A percentile compares a stretch with the other conserved stretches of the same genome.
Conservation (phyloP, 345 rosid species). For the Eucalyptus pauciflora region DNA sequence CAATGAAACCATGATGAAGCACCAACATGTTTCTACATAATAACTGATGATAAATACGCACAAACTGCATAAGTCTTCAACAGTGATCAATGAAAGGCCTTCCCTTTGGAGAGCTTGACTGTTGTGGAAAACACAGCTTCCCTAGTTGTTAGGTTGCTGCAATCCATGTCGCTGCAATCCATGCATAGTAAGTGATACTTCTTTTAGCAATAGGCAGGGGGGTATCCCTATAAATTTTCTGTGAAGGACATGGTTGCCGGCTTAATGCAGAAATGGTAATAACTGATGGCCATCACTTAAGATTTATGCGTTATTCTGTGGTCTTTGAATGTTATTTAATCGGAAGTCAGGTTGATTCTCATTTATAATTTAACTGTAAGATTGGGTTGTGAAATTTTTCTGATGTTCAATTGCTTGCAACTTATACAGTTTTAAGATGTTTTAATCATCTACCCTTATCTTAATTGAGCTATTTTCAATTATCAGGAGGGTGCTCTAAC, state of each 20-base stretch:
- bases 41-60: neutral
- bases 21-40: neutral
- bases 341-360: neutral
- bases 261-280: neutral
- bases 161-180: neutral
- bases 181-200: neutral
- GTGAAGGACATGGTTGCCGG: neutral
- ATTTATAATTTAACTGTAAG: neutral
- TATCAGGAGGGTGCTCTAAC: conserved; percentile 76
- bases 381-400: neutral
- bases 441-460: neutral
- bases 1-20: neutral
- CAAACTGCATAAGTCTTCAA: neutral
- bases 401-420: neutral
- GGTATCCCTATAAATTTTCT: neutral
- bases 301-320: neutral
- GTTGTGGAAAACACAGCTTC: neutral
- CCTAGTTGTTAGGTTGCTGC: neutral
- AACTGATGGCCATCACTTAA: neutral
- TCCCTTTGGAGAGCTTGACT: neutral
- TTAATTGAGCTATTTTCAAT: neutral
- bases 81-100: neutral
- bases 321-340: neutral
- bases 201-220: neutral
- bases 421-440: neutral